These are phyloP conservation scores for Dipodascopsis tothii DNA, from an alignment of 805 yeast genomes.

Conservation along the genomic window DNA sequence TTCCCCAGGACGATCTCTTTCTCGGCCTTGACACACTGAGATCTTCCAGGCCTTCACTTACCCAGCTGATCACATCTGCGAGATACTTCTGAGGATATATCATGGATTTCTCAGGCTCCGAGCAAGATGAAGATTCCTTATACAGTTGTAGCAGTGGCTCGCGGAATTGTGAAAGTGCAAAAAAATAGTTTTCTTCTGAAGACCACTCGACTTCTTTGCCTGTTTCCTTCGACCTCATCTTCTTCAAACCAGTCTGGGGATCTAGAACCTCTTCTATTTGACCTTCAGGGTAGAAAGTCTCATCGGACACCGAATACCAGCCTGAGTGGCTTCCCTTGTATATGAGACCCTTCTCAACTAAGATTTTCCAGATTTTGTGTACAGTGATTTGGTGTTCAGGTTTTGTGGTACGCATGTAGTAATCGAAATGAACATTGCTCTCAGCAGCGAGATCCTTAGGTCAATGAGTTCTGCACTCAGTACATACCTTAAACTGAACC, in stretches of 20 bases:
- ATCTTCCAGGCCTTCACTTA: conserved; percentile 49
- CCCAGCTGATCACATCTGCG: conserved; percentile 7
- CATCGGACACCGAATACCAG: conserved; percentile 93
- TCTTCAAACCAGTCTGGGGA: conserved; percentile 24
- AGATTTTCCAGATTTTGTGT: conserved; percentile 50
- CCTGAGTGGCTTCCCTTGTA: conserved; percentile 82
- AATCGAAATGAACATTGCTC: conserved; percentile 52
- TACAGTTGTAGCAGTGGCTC: conserved; percentile 44
- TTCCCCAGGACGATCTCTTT: conserved; percentile 77
- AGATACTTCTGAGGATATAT: background rate
- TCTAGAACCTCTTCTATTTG: conserved; percentile 48
- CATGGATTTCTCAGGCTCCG: conserved; percentile 60
- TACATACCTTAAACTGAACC: conserved; percentile 44
- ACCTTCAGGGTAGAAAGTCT: conserved; percentile 80
- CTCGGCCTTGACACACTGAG: conserved; percentile 83
- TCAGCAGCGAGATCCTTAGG: conserved; percentile 43
- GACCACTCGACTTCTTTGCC: conserved; percentile 68
- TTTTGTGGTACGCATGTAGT: conserved; percentile 90
- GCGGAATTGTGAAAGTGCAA: conserved; percentile 59
- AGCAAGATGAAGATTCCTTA: conserved; percentile 46
- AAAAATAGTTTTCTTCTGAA: conserved; percentile 80
- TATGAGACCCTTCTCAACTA: conserved; percentile 55
- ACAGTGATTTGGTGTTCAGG: conserved; percentile 65
- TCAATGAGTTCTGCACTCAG: no score
- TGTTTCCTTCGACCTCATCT: conserved; percentile 49